These are phyloP conservation scores for Lipomyces chichibuensis DNA, from an alignment of 805 yeast species.

Conservation along the genomic window DNA sequence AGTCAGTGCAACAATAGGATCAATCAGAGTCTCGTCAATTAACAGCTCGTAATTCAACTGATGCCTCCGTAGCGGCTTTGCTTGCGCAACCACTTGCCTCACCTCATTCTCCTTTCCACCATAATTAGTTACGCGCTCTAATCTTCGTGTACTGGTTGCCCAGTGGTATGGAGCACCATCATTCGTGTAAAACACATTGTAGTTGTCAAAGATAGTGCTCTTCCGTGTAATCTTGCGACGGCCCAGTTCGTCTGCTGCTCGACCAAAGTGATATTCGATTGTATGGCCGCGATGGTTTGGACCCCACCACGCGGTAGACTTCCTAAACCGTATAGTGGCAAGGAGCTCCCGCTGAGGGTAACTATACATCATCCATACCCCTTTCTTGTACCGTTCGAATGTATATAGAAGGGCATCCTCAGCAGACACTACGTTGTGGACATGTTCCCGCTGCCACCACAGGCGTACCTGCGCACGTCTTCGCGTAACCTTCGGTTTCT, in stretches of 20 bases:
- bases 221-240: constrained; percentile 27
- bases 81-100: constrained; percentile 58
- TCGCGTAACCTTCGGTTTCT: background rate
- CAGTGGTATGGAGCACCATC: constrained; percentile 62
- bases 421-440: constrained; percentile 19
- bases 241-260: constrained; percentile 3
- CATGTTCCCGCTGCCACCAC: constrained; percentile 34
- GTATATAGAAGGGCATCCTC: constrained; percentile 20
- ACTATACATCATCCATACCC: constrained; percentile 25
- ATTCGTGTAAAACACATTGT: constrained; percentile 53
- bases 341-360: constrained; percentile 28
- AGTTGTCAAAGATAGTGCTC: constrained; percentile 44
- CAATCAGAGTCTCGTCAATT: constrained; percentile 54
- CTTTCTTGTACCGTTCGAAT: constrained; percentile 20
- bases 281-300: constrained; percentile 23
- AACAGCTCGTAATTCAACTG: constrained; percentile 62
- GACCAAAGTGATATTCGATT: constrained; percentile 20
- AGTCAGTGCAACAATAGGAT: constrained; percentile 58
- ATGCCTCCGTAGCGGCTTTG: constrained; percentile 60
- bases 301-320: constrained; percentile 17
- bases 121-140: constrained; percentile 59
- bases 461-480: background rate
- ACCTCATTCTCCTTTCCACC: constrained; percentile 60
- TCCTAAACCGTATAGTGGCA: constrained; percentile 26
- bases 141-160: constrained; percentile 55